phyloP scores from a whole-genome alignment of 768 basidiomycete species.

The Boletus sp. region DNA sequence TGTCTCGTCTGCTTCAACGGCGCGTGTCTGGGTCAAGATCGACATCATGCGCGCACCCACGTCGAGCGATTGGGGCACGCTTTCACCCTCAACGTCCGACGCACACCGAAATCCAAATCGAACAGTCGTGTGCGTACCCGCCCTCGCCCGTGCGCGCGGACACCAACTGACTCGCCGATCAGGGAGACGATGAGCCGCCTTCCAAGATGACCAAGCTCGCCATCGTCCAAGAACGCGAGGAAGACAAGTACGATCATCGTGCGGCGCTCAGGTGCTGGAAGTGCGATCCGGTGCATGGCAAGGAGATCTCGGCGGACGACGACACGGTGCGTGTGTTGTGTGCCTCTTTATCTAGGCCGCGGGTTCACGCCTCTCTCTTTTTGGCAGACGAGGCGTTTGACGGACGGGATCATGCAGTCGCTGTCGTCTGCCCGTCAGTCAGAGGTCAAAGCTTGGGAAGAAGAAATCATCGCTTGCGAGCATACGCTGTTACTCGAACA shows the following conservation, averaged over 20 bases:
- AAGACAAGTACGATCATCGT: conserved; percentile 77
- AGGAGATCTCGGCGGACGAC: conserved; percentile 40
- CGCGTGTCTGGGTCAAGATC: conserved; percentile 61
- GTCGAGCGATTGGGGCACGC: conserved; percentile 67
- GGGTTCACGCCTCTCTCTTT: neutral
- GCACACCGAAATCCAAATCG: conserved; percentile 58
- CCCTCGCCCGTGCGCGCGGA: neutral
- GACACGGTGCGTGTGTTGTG: conserved; percentile 29
- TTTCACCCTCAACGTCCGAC: conserved; percentile 78
- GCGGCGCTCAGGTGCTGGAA: conserved; percentile 75
- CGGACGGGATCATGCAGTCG: conserved; percentile 71
- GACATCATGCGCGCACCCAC: conserved; percentile 78
- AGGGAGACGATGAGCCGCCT: conserved; percentile 82
- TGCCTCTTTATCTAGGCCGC: neutral
- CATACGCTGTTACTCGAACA: conserved; percentile 66
- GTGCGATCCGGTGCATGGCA: conserved; percentile 55
- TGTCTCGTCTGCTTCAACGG: conserved; percentile 96
- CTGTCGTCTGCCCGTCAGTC: conserved; percentile 89
- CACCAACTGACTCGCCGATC: neutral
- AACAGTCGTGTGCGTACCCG: conserved; percentile 57
- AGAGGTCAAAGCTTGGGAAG: conserved; percentile 97
- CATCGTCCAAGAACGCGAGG: conserved; percentile 81
- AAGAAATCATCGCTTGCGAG: conserved; percentile 85
- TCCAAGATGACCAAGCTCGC: conserved; percentile 88
- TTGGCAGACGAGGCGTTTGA: conserved; percentile 51